Evolutionary conservation across 1,139 yeast species (phyloP).

Genomic region (Debaryomycetaceae sp.): DNA sequence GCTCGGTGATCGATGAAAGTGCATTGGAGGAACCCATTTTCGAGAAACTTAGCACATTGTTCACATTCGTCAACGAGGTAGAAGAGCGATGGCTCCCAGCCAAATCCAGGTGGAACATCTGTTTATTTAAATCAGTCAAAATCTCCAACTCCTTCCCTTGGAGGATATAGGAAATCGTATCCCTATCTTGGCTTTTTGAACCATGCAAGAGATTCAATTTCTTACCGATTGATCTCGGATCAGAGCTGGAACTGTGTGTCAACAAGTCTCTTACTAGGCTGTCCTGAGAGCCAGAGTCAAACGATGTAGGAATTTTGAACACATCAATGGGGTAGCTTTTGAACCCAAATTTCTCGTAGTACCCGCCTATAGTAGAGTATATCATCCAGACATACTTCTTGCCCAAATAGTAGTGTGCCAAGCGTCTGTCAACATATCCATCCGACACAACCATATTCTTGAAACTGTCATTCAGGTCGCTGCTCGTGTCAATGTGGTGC

Average conservation of each 20-base stretch:
- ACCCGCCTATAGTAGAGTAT: conserved; percentile 34
- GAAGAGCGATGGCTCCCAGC: conserved; percentile 32
- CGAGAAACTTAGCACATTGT: conserved; percentile 22
- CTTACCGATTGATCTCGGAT: conserved; percentile 22
- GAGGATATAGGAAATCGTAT: conserved; percentile 28
- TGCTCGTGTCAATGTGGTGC: conserved; percentile 20
- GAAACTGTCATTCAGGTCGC: conserved; percentile 24
- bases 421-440: conserved; percentile 26
- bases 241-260: conserved; percentile 5
- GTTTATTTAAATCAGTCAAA: conserved; percentile 36
- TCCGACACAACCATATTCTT: conserved; percentile 27
- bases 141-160: conserved; percentile 37
- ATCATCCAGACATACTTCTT: conserved; percentile 39
- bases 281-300: conserved; percentile 18
- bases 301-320: conserved; percentile 28
- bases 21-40: conserved; percentile 22
- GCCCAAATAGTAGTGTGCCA: conserved; percentile 36
- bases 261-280: conserved; percentile 21
- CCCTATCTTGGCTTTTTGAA: conserved; percentile 25
- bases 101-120: conserved; percentile 33
- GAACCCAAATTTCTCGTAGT: conserved; percentile 39
- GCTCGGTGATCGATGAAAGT: conserved; percentile 18
- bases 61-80: conserved; percentile 33
- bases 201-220: conserved; percentile 26
- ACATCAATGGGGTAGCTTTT: conserved; percentile 35